Evolutionary conservation across 2,329 filamentous ascomycete species (phyloP).

Genomic region (Alternaria postmessia): DNA sequence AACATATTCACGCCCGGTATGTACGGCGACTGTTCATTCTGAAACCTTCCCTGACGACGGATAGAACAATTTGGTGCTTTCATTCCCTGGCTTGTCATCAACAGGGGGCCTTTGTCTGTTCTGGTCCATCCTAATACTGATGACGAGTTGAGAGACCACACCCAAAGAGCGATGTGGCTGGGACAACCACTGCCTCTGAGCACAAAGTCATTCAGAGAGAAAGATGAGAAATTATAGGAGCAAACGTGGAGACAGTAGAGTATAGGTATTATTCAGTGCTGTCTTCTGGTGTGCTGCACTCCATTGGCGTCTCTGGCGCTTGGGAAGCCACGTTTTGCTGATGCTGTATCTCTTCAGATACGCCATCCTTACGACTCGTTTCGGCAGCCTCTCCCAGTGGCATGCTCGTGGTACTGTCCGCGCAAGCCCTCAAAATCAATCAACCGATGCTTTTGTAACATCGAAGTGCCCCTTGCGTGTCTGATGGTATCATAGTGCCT

Average conservation of each 20-base stretch:
- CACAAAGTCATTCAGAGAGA: conserved; percentile 58
- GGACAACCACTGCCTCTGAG: conserved; percentile 72
- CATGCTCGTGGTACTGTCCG: background rate
- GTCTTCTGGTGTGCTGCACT: background rate
- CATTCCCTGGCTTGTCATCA: conserved; percentile 82
- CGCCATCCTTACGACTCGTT: background rate
- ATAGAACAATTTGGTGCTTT: conserved; percentile 85
- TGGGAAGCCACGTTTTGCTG: background rate
- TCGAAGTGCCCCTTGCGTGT: background rate
- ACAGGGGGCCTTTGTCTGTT: conserved; percentile 79
- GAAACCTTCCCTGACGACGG: background rate
- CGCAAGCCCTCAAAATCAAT: background rate
- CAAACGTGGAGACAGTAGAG: background rate
- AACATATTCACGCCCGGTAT: conserved; percentile 77
- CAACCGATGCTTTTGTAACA: background rate
- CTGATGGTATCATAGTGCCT: background rate
- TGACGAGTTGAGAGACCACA: conserved; percentile 69
- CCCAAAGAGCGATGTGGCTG: conserved; percentile 76
- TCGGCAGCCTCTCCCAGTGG: background rate
- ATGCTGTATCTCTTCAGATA: background rate
- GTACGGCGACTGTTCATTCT: background rate
- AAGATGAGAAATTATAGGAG: background rate
- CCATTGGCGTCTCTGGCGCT: background rate
- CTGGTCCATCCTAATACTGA: conserved; percentile 84
- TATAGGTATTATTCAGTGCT: background rate